These are phyloP conservation scores for Boletellus dicymbophilus DNA, from an alignment of 1,284 basidiomycete species.

Conservation along the genomic window DNA sequence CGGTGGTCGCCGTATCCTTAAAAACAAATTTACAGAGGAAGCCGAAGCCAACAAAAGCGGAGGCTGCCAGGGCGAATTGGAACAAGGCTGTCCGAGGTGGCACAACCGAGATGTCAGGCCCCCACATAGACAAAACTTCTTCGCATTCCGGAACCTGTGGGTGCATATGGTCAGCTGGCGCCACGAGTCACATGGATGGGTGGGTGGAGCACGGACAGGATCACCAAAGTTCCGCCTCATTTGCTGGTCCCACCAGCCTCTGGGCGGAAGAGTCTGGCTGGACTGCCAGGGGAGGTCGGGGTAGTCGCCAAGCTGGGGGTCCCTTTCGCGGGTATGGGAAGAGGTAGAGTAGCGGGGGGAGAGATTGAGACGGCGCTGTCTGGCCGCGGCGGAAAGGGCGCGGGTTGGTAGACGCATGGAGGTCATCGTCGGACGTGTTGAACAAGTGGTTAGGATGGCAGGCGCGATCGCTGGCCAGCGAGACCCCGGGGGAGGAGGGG, in stretches of 20 bases:
- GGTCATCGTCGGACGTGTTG: not conserved
- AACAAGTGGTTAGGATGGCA: too few species aligned
- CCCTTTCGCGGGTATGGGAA: constrained; percentile 41
- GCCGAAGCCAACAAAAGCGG: constrained; percentile 61
- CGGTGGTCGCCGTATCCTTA: too few species aligned
- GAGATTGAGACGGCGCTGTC: constrained; percentile 1
- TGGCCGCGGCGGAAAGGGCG: constrained; percentile 6
- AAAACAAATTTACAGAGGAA: constrained; percentile 55
- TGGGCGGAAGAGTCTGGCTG: constrained; percentile 65
- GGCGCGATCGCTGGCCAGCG: too few species aligned
- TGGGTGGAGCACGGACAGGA: constrained; percentile 54
- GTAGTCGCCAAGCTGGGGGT: constrained; percentile 75
- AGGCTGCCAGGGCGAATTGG: constrained; percentile 62
- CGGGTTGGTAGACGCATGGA: constrained; percentile 18
- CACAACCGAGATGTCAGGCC: constrained; percentile 72
- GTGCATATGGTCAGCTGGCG: constrained; percentile 15
- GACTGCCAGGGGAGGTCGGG: constrained; percentile 76
- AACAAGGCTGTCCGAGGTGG: constrained; percentile 57
- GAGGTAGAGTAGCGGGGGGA: constrained; percentile 15
- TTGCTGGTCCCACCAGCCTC: constrained; percentile 83
- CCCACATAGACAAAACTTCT: constrained; percentile 87
- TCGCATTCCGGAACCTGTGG: constrained; percentile 80
- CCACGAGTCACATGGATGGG: not conserved
- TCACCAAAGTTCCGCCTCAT: constrained; percentile 88
- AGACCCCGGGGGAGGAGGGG: too few species aligned